Evolutionary conservation across 768 basidiomycete species (phyloP).

Genomic region (Boletus pseudo-olivaceus): DNA sequence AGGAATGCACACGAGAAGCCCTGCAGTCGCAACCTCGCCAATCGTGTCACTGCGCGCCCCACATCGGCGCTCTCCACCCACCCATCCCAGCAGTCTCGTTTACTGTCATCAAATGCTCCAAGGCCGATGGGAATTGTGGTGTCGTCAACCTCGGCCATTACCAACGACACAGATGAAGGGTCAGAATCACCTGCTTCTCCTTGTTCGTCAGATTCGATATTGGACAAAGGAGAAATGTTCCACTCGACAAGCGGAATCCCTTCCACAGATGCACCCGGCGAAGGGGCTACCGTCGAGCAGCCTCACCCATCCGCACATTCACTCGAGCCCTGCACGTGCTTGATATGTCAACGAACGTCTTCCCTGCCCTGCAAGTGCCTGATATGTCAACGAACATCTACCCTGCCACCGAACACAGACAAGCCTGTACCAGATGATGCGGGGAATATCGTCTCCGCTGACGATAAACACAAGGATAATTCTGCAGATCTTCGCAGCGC

Average conservation of each 20-base stretch:
- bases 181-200: neutral
- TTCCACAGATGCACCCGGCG: too few species aligned
- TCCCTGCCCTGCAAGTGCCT: neutral
- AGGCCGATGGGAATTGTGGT: too few species aligned
- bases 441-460: neutral
- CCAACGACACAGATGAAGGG: neutral
- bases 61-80: neutral
- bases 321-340: neutral
- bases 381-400: conserved; percentile 4
- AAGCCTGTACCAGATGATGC: too few species aligned
- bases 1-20: conserved; percentile 6
- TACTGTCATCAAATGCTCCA: too few species aligned
- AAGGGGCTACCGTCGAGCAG: neutral
- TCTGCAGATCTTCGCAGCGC: neutral
- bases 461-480: neutral
- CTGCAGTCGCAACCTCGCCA: conserved; percentile 2
- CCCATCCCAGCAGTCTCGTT: too few species aligned
- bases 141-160: neutral
- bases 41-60: neutral
- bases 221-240: too few species aligned
- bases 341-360: conserved; percentile 5
- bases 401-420: neutral
- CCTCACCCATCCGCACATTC: neutral
- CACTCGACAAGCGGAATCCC: too few species aligned
- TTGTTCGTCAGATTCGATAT: conserved; percentile 1